phyloP scores from a whole-genome alignment of 805 yeast species.

The Lipomyces lipofer region DNA sequence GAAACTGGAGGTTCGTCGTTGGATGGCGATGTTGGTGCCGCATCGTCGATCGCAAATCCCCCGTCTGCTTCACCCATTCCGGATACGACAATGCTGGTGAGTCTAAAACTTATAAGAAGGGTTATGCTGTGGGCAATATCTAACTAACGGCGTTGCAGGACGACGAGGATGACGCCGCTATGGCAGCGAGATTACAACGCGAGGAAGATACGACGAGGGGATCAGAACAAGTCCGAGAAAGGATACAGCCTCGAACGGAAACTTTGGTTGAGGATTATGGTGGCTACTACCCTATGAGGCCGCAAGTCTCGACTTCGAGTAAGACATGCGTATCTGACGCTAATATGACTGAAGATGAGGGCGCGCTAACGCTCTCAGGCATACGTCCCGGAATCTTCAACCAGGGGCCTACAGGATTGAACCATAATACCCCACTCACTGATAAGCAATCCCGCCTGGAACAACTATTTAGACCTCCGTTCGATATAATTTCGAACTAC shows the following conservation, averaged over 20 bases:
- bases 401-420: conserved; percentile 39
- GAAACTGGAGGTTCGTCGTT: conserved; percentile 52
- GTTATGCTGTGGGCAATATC: neutral
- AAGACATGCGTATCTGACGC: conserved; percentile 1
- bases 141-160: neutral
- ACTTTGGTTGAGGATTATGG: conserved; percentile 56
- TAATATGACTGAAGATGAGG: too few species aligned
- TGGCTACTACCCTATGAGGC: conserved; percentile 23
- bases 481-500: conserved; percentile 72
- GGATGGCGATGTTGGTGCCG: conserved; percentile 18
- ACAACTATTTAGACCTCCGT: conserved; percentile 86
- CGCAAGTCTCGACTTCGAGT: conserved; percentile 9
- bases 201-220: conserved; percentile 33
- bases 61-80: neutral
- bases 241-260: conserved; percentile 76
- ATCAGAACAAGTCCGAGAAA: conserved; percentile 63
- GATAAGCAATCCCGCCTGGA: conserved; percentile 71
- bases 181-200: conserved; percentile 35
- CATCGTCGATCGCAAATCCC: conserved; percentile 1
- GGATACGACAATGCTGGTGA: neutral
- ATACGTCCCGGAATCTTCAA: conserved; percentile 51
- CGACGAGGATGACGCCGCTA: conserved; percentile 35
- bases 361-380: too few species aligned
- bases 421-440: conserved; percentile 6
- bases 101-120: neutral